A percentile compares a stretch with the other conserved stretches of the same genome.
Conservation (phyloP, 2,329 filamentous ascomycete species). For the Phoma sp. region DNA sequence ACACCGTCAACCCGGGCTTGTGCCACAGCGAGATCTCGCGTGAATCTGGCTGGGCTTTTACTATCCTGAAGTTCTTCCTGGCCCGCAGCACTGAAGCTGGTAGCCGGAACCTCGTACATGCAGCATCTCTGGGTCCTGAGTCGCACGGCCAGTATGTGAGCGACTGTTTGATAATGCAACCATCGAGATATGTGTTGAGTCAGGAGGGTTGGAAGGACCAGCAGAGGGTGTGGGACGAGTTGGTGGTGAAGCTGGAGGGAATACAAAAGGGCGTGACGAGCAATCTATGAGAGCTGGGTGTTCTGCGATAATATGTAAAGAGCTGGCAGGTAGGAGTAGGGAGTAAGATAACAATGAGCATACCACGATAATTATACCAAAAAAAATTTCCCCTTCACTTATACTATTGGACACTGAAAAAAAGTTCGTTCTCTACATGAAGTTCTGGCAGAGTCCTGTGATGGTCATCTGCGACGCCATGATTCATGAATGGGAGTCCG, state of each 20-base stretch:
- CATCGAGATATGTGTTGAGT: slow-evolving; percentile 46
- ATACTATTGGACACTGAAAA: no score
- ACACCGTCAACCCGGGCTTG: slow-evolving; percentile 22
- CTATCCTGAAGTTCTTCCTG: slow-evolving; percentile 24
- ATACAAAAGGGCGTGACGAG: slow-evolving; percentile 43
- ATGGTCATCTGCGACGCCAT: no score
- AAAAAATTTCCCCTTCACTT: no score
- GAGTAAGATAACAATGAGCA: no score
- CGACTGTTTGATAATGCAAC: slow-evolving; percentile 40
- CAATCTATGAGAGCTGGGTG: slow-evolving; percentile 2
- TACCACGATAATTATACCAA: no score
- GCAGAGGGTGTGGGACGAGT: slow-evolving; percentile 50
- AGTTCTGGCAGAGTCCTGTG: no score
- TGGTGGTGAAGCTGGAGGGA: slow-evolving; percentile 48
- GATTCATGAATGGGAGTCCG: no score
- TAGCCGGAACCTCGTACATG: slow-evolving; percentile 48
- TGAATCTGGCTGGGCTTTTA: slow-evolving; percentile 30
- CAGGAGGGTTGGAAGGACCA: slow-evolving; percentile 48
- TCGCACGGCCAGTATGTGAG: slow-evolving; percentile 53
- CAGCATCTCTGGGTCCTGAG: slow-evolving; percentile 44
- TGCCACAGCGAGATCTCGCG: slow-evolving; percentile 37
- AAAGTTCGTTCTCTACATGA: no score
- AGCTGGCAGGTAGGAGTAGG: no score
- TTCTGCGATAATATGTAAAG: no score
- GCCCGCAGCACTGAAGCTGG: slow-evolving; percentile 46